Conservation (phyloP, 306 rosid genomes). For the Medicago arabica region DNA sequence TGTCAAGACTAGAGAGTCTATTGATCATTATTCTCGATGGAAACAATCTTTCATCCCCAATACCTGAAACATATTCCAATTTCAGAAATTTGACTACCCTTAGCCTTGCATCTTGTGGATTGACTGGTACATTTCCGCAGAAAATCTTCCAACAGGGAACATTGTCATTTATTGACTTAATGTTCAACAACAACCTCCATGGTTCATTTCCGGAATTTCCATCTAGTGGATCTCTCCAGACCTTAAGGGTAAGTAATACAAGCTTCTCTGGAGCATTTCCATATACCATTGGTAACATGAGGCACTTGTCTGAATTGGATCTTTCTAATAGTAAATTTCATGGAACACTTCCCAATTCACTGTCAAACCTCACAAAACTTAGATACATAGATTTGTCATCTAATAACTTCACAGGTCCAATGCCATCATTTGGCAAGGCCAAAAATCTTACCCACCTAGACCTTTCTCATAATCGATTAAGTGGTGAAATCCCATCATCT, state of each 20-base stretch:
- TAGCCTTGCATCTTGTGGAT: neutral
- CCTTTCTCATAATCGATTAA: slow-evolving; percentile 51
- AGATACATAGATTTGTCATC: slow-evolving; percentile 42
- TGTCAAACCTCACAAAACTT: slow-evolving; percentile 45
- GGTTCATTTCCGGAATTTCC: slow-evolving; percentile 50
- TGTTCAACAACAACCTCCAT: slow-evolving; percentile 22
- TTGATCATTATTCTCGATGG: slow-evolving; percentile 36
- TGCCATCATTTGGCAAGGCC: slow-evolving; percentile 48
- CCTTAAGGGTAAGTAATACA: slow-evolving; percentile 35
- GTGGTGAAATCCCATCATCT: slow-evolving; percentile 43
- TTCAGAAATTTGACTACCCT: slow-evolving; percentile 38
- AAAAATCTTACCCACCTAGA: slow-evolving; percentile 38
- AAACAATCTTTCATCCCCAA: slow-evolving; percentile 42
- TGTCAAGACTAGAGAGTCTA: slow-evolving; percentile 34
- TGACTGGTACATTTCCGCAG: slow-evolving; percentile 47
- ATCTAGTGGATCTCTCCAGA: slow-evolving; percentile 27
- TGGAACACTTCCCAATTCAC: slow-evolving; percentile 48
- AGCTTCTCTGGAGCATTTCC: slow-evolving; percentile 48
- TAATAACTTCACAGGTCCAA: slow-evolving; percentile 45
- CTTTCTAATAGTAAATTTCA: slow-evolving; percentile 32
- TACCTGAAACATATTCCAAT: slow-evolving; percentile 41
- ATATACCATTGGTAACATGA: slow-evolving; percentile 30
- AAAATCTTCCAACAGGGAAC: slow-evolving; percentile 37
- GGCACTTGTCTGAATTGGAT: slow-evolving; percentile 36
- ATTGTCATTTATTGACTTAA: slow-evolving; percentile 43